phyloP scores from a whole-genome alignment of 805 yeast genomes.

The Sugiyamaella americana region DNA sequence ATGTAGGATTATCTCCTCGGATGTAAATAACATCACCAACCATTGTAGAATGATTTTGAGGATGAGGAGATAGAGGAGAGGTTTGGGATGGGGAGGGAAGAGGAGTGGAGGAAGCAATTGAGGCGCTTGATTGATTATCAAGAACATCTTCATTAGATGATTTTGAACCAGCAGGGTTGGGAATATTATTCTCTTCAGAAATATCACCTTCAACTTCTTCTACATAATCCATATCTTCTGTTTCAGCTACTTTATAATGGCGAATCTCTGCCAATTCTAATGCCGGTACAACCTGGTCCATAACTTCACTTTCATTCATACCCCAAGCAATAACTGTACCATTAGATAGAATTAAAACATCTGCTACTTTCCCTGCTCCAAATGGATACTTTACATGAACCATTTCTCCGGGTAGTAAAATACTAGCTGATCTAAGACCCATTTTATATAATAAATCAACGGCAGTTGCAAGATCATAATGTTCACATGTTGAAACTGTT shows the following conservation, averaged over 20 bases:
- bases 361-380: constrained; percentile 35
- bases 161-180: not conserved
- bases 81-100: constrained; percentile 6
- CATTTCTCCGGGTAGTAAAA: constrained; percentile 63
- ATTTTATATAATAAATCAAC: constrained; percentile 33
- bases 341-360: constrained; percentile 62
- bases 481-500: constrained; percentile 66
- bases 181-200: constrained; percentile 6
- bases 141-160: not conserved
- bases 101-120: constrained; percentile 6
- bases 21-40: constrained; percentile 67
- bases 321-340: constrained; percentile 89
- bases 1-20: constrained; percentile 42
- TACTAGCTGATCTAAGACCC: constrained; percentile 34
- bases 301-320: constrained; percentile 50
- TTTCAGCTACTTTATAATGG: constrained; percentile 48
- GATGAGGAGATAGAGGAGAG: not conserved
- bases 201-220: constrained; percentile 35
- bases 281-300: constrained; percentile 36
- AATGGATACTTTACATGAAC: constrained; percentile 44
- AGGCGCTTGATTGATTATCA: not conserved
- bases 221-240: constrained; percentile 82
- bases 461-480: constrained; percentile 51
- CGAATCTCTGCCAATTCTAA: constrained; percentile 45
- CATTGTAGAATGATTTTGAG: constrained; percentile 36